These are phyloP conservation scores for Candida suzukii DNA, from an alignment of 805 yeast genomes.

Conservation along the genomic window DNA sequence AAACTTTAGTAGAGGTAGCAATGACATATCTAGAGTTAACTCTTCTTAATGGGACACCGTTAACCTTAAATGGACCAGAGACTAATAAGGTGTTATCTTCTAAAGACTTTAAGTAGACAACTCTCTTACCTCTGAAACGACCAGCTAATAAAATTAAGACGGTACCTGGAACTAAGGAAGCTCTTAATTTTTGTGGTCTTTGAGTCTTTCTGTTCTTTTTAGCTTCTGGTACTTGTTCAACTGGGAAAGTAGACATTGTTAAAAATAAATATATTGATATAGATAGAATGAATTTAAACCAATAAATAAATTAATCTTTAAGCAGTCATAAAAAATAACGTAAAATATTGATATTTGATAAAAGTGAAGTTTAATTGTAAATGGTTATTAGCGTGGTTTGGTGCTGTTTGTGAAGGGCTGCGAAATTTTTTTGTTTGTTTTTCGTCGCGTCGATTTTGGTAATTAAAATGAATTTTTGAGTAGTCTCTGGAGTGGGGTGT, in stretches of 20 bases:
- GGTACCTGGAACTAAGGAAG: constrained; percentile 40
- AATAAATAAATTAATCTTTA: neutral
- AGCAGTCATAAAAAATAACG: too few species aligned
- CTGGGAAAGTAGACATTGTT: constrained; percentile 51
- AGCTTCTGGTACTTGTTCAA: constrained; percentile 84
- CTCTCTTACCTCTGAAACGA: constrained; percentile 99
- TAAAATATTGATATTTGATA: too few species aligned
- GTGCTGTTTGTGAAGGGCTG: too few species aligned
- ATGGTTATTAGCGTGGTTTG: too few species aligned
- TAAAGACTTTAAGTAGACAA: constrained; percentile 91
- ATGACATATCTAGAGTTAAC: constrained; percentile 98
- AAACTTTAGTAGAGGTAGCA: constrained; percentile 93
- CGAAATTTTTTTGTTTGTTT: too few species aligned
- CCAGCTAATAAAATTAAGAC: constrained; percentile 91
- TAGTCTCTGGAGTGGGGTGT: neutral
- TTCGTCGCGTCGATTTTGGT: too few species aligned
- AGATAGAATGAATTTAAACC: neutral
- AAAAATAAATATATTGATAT: neutral
- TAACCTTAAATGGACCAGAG: constrained; percentile 98
- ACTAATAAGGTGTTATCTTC: constrained; percentile 98
- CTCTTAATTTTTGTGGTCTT: constrained; percentile 92
- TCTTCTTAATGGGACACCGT: constrained; percentile 99
- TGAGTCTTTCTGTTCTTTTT: constrained; percentile 86
- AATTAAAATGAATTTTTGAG: too few species aligned
- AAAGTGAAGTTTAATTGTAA: too few species aligned